These are phyloP conservation scores for Orbilia ellipsospora DNA, from an alignment of 2,329 filamentous ascomycete species.

Conservation along the genomic window DNA sequence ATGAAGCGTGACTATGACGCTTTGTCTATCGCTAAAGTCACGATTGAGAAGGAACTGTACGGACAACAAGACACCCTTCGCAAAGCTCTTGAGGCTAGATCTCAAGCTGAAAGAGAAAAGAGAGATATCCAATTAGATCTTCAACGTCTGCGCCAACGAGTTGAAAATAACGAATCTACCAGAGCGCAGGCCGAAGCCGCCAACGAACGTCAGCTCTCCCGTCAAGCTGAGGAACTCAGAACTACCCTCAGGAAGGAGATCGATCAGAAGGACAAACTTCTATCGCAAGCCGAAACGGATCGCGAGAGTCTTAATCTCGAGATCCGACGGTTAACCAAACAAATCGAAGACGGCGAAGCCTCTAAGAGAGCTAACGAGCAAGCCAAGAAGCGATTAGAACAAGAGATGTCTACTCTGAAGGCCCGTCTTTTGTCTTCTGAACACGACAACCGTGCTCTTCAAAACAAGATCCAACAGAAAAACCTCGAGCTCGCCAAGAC, in stretches of 20 bases:
- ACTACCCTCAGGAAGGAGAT: slow-evolving; percentile 81
- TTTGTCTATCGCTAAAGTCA: slow-evolving; percentile 94
- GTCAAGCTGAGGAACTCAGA: slow-evolving; percentile 82
- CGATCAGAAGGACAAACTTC: slow-evolving; percentile 78
- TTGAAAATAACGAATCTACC: slow-evolving; percentile 85
- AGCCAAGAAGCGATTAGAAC: slow-evolving; percentile 73
- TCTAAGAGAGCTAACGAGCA: slow-evolving; percentile 79
- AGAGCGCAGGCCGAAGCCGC: slow-evolving; percentile 82
- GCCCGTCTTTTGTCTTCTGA: slow-evolving; percentile 90
- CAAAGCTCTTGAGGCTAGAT: slow-evolving; percentile 82
- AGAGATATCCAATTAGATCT: slow-evolving; percentile 90
- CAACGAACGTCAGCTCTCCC: slow-evolving; percentile 81
- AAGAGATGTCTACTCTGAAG: slow-evolving; percentile 89
- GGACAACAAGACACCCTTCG: slow-evolving; percentile 91
- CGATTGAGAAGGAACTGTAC: slow-evolving; percentile 97
- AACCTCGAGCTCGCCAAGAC: slow-evolving; percentile 94
- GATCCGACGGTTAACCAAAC: slow-evolving; percentile 84
- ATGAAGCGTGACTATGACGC: slow-evolving; percentile 86
- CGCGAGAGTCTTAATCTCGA: slow-evolving; percentile 79
- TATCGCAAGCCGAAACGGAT: slow-evolving; percentile 83
- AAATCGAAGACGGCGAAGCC: slow-evolving; percentile 84
- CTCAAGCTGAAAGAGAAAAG: slow-evolving; percentile 83
- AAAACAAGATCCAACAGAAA: slow-evolving; percentile 98
- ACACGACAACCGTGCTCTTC: slow-evolving; percentile 92
- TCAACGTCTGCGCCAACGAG: slow-evolving; percentile 81